Base-by-base conservation (phyloP, 768 basidiomycete species). In the Calocera viscosa region DNA sequence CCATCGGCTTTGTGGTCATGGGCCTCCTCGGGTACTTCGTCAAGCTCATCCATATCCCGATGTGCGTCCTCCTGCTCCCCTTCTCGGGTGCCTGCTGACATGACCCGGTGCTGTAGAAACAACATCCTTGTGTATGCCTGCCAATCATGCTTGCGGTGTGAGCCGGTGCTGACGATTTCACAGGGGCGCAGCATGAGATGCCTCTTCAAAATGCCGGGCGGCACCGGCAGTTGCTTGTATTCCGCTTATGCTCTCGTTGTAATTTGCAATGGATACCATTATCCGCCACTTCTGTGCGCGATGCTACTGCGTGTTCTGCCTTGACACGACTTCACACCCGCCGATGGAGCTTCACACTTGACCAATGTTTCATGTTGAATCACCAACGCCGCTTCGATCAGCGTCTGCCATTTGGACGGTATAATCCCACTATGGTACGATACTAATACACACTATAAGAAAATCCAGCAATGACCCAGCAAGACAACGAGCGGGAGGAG, bases 11-110 rank as follows among this genome's bases (percentile, higher is more conserved):
- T 74, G 92, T 88, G 64, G 91, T 99, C 71, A 98, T 98, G 94
- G 96, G 96, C 17, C 95, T 97, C 83, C 94, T 99, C 76, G 96
- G 96, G 17, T 99, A 95, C 81, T 89, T 98, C 75, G 94, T 96
- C 71, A 97, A 97, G 78, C 86, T 97, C 71, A 94, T 98, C 72
- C 94, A 97, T 78, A 96, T 95, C 77, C 94, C 94, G 72, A 95
- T 96, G 94, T 95, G 72, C 80, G 94, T 85, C 33, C 39, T 67
- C 19, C 39, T n/a, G n/a, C 33, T 49, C 60, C 19, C 24, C n/a
- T 64, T 64, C 14, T 49, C 49, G 66, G 8, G 10, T 63, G 19
- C n/a, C n/a, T 53, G 66, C 10, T n/a, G 17, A 3, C 35, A 67
- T 66, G 67, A n/a, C n/a, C n/a, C 47, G 16, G 30, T 49, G 24